Conservation (phyloP, 2,329 filamentous ascomycete species). For the Sporothrix schenckii region DNA sequence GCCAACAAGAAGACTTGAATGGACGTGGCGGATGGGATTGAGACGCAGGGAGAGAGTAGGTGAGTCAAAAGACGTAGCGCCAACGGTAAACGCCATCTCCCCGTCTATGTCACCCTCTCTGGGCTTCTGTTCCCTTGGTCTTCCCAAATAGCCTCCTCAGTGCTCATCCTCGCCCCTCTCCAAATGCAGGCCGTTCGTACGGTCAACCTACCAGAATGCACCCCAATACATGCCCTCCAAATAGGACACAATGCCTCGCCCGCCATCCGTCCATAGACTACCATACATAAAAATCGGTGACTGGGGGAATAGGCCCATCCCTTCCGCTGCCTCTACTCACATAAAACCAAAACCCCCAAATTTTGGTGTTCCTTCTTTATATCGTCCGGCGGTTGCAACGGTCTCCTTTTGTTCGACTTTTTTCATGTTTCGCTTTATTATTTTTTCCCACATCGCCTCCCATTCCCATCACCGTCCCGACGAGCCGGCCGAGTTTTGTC, state of each 20-base stretch:
- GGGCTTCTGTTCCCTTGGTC: not conserved
- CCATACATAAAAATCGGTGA: not conserved
- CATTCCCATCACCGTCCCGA: slow-evolving; percentile 40
- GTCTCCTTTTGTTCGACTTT: too few species aligned
- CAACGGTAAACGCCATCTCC: not conserved
- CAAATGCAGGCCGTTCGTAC: slow-evolving; percentile 11
- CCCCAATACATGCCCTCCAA: not conserved
- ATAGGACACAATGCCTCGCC: not conserved
- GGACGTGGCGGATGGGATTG: not conserved
- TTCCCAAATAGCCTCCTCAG: not conserved
- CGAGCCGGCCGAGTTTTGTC: slow-evolving; percentile 62
- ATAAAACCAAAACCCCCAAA: not conserved
- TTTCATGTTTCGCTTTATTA: not conserved
- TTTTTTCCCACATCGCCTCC: slow-evolving; percentile 52
- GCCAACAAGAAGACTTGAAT: slow-evolving; percentile 6
- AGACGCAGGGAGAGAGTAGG: not conserved
- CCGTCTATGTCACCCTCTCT: not conserved
- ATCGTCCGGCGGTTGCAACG: not conserved
- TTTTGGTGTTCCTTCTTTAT: not conserved
- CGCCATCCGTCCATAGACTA: not conserved
- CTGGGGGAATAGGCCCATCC: too few species aligned
- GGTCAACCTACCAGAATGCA: not conserved
- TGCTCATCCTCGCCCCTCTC: not conserved
- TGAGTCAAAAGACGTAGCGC: not conserved
- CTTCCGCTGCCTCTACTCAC: not conserved